These are phyloP conservation scores for Ambrosia artemisiifolia DNA, from an alignment of 129 eudicot genomes.

Conservation along the genomic window DNA sequence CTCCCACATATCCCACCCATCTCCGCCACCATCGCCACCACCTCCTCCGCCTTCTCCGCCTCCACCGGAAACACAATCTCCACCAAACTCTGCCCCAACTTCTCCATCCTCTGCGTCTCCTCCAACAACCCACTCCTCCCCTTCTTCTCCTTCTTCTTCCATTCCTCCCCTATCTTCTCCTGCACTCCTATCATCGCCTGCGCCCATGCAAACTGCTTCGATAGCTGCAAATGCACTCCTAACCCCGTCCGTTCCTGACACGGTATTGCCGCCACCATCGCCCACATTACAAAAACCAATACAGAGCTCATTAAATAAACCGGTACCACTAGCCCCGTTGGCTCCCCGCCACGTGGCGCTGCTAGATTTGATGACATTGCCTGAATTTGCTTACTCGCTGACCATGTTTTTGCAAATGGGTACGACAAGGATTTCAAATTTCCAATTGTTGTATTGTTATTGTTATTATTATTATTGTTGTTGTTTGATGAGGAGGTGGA, in stretches of 20 bases:
- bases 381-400: slow-evolving; percentile 73
- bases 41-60: slow-evolving; percentile 62
- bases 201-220: slow-evolving; percentile 65
- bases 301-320: slow-evolving; percentile 64
- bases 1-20: slow-evolving; percentile 59
- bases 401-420: slow-evolving; percentile 68
- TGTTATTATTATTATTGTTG: slow-evolving; percentile 21
- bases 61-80: slow-evolving; percentile 69
- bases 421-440: slow-evolving; percentile 41
- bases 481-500: slow-evolving; percentile 23
- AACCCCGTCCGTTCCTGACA: slow-evolving; percentile 81
- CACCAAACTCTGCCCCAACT: slow-evolving; percentile 41
- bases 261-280: slow-evolving; percentile 76
- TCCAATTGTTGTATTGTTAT: slow-evolving; percentile 33
- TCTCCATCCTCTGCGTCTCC: slow-evolving; percentile 70
- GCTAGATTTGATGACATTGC: slow-evolving; percentile 67
- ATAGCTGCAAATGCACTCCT: slow-evolving; percentile 47
- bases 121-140: slow-evolving; percentile 67
- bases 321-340: slow-evolving; percentile 56
- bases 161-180: slow-evolving; percentile 78
- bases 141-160: slow-evolving; percentile 95
- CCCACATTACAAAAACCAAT: slow-evolving; percentile 81
- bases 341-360: slow-evolving; percentile 79
- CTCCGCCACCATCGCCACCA: slow-evolving; percentile 60
- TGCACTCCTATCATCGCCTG: slow-evolving; percentile 61